Conservation (phyloP, 2,329 filamentous ascomycete genomes). For the Pseudogymnoascus verrucosus region DNA sequence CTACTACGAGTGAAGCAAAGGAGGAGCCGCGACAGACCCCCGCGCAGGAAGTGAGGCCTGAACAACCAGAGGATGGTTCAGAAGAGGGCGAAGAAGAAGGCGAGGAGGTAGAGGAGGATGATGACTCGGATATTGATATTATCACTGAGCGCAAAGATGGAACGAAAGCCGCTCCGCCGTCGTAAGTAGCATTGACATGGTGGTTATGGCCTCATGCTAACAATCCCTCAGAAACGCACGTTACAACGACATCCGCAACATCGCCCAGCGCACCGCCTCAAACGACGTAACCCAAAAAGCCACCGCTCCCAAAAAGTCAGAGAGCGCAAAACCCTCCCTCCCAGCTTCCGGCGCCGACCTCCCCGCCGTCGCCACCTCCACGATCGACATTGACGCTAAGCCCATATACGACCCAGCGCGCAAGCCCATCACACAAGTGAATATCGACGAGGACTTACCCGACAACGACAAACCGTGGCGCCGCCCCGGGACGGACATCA, state of each 20-base stretch:
- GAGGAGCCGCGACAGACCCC: slow-evolving; percentile 18
- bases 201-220: slow-evolving; percentile 14
- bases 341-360: slow-evolving; percentile 39
- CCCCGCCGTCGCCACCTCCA: slow-evolving; percentile 67
- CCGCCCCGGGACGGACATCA: slow-evolving; percentile 85
- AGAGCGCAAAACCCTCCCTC: slow-evolving; percentile 27
- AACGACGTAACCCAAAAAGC: slow-evolving; percentile 43
- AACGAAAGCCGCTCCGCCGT: slow-evolving; percentile 49
- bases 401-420: slow-evolving; percentile 72
- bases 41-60: slow-evolving; percentile 23
- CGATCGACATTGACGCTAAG: slow-evolving; percentile 74
- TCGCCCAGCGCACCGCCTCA: slow-evolving; percentile 50
- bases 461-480: slow-evolving; percentile 92
- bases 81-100: slow-evolving; percentile 29
- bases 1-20: slow-evolving; percentile 14
- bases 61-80: slow-evolving; percentile 26
- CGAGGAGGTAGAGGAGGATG: slow-evolving; percentile 55
- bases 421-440: slow-evolving; percentile 69
- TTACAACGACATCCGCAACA: slow-evolving; percentile 59
- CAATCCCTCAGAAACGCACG: slow-evolving; percentile 44
- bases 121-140: slow-evolving; percentile 61
- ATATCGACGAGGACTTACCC: slow-evolving; percentile 52
- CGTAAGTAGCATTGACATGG: slow-evolving; percentile 35
- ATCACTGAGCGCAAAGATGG: slow-evolving; percentile 61
- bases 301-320: slow-evolving; percentile 38